Evolutionary conservation across 306 rosid genomes (phyloP).

Genomic region (Quercus suber): DNA sequence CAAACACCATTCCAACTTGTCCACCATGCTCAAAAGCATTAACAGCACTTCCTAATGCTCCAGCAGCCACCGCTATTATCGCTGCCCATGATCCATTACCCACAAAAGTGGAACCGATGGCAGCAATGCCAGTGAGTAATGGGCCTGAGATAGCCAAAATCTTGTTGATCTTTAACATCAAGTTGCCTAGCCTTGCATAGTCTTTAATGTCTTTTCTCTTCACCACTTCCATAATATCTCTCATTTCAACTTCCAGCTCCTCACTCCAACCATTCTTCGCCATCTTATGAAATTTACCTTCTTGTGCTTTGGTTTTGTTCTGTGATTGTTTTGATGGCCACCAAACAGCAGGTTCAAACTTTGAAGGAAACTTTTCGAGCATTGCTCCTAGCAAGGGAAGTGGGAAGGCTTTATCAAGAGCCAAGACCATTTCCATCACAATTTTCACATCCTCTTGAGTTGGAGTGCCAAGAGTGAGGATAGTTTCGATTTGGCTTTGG

Average conservation of each 20-base stretch:
- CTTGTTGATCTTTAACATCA: slow-evolving; percentile 39
- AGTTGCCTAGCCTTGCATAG: slow-evolving; percentile 39
- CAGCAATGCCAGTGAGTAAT: too few relatives aligned
- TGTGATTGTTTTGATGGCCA: too few relatives aligned
- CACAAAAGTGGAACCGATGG: slow-evolving; percentile 24
- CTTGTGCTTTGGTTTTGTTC: too few relatives aligned
- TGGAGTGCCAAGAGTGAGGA: too few relatives aligned
- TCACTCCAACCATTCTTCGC: slow-evolving; percentile 35
- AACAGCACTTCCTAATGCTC: slow-evolving; percentile 31
- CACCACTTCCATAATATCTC: slow-evolving; percentile 26
- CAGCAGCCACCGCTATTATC: slow-evolving; percentile 30
- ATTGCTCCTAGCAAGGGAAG: too few relatives aligned
- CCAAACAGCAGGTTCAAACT: too few relatives aligned
- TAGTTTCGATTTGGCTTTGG: too few relatives aligned
- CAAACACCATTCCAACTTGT: slow-evolving; percentile 47
- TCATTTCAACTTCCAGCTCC: slow-evolving; percentile 28
- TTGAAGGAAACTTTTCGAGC: too few relatives aligned
- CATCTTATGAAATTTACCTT: neutral
- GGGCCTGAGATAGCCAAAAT: slow-evolving; percentile 7
- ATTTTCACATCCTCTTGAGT: too few relatives aligned
- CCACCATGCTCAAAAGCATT: slow-evolving; percentile 38
- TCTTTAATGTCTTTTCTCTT: slow-evolving; percentile 34
- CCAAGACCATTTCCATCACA: too few relatives aligned
- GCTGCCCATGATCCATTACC: slow-evolving; percentile 18
- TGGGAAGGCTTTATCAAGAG: too few relatives aligned